Evolutionary conservation across 2,329 filamentous ascomycete species (phyloP), one percentile per base, ranked within the genome.

Genomic region (Seiridium unicorne): DNA sequence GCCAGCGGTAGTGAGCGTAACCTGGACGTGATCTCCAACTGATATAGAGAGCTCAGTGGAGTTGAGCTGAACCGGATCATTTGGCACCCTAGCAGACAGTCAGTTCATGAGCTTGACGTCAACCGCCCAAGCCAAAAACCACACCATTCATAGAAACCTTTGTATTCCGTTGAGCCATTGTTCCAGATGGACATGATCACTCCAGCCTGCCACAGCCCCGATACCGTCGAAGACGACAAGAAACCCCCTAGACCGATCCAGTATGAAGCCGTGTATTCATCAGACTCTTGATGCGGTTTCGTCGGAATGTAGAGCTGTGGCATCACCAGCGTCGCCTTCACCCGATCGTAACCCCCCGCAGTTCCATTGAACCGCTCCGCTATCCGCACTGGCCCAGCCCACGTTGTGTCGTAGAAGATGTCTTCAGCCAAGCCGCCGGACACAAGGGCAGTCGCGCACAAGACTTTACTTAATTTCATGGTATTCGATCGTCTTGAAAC

Each of bases 311-410:
- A 32, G 51, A 55, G 51, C 38, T 55, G 35, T n/a, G 51, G 51
- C 51, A 55, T 55, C 18, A 55, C 51, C 18, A 55, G 51, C 36
- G 51, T 55, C 3, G 51, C 51, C 51, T 55, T 38, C 35, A 55
- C 51, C 36, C 51, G 51, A 44, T 55, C 51, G 13, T 42, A 55
- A 1, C 51, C 51, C 13, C 51, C 51, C 3, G 38, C 51, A 6
- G 36, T 55, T 32, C 51, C 51, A 44, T 55, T 55, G 51, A 55
- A 55, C 18, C 51, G 51, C 38, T 55, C 51, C 38, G 51, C 51
- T 44, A 55, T 42, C 9, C 51, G 36, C 13, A 55, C 38, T 5
- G 51, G 51, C 6, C 51, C 51, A 4, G 51, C 51, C 51, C 51
- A 55, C 7, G 51, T 55, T 35, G 51, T 55, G 51, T 55, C 51